Base-by-base conservation (phyloP, 2,329 filamentous ascomycete genomes). In the Fusarium transvaalense region DNA sequence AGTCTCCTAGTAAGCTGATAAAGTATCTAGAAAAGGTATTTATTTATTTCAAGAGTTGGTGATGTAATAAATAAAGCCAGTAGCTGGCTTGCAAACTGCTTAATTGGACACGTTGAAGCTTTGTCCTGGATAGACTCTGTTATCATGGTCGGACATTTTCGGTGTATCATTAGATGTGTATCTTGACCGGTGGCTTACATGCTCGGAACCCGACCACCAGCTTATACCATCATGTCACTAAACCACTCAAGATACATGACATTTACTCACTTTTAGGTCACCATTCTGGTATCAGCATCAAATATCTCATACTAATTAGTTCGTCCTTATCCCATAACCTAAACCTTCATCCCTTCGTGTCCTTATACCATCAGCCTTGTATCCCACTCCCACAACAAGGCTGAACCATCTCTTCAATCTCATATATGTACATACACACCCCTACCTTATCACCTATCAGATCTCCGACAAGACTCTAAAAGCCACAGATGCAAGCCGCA, bases 401-500 rank as follows among this genome's bases (percentile, higher is more conserved):
- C 64, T 68, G 50, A 43, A 50, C 43, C 35, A 35, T 42, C n/a
- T 34, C 46, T 13, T 21, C 17, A 2, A 27, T 41, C 35, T 6
- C 25, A 27, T 29, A 9, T 12, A 29, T 15, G n/a, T 46, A 66
- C 21, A n/a, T 55, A 45, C 61, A 62, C 56, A n/a, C 56, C 62
- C 63, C 43, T 62, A 34, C 27, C 39, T 35, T 23, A 25, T 35
- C 54, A 48, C 15, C 41, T 64, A 60, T 51, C 47, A 54, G 15
- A 45, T 60, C 53, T 66, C 57, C 58, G 59, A 59, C 56, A 48
- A 31, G 42, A 39, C n/a, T 15, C 37, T n/a, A n/a, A 55, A 68
- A 69, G 66, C 66, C 66, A 69, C 66, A 69, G 45, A 41, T 35
- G 64, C 50, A 55, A 69, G 57, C 59, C 63, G 53, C 62, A 57